These are phyloP conservation scores for Cornus florida DNA, from an alignment of 148 eudicot genomes.

Conservation along the genomic window DNA sequence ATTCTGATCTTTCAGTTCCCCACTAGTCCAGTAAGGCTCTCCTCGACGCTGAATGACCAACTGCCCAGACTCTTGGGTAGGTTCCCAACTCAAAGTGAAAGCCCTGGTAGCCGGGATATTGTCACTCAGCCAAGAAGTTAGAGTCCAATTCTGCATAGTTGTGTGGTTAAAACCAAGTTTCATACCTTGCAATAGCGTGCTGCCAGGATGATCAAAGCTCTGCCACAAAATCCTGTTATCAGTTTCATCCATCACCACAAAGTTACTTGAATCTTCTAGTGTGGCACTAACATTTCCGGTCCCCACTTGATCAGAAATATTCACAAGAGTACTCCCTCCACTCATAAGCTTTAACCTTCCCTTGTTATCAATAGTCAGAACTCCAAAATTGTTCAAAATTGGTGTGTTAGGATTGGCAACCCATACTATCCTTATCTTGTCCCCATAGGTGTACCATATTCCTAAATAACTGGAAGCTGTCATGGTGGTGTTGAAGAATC, in stretches of 20 bases:
- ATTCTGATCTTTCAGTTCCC: background rate
- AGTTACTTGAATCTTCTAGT: constrained; percentile 21
- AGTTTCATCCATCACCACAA: constrained; percentile 14
- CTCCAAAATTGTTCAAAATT: background rate
- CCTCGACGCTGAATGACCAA: constrained; percentile 14
- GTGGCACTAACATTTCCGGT: background rate
- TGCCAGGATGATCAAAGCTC: constrained; percentile 20
- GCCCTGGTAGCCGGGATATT: constrained; percentile 3
- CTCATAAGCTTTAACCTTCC: constrained; percentile 9
- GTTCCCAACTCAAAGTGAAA: constrained; percentile 17
- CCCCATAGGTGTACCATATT: constrained; percentile 18
- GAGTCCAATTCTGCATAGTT: constrained; percentile 8
- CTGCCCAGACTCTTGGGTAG: background rate
- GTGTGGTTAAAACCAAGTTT: constrained; percentile 3
- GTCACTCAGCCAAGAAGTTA: constrained; percentile 18
- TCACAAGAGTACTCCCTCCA: constrained; percentile 8
- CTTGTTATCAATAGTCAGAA: constrained; percentile 3
- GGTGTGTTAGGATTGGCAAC: constrained; percentile 22
- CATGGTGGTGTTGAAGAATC: background rate
- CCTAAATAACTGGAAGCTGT: constrained; percentile 2
- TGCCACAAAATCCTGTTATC: constrained; percentile 12
- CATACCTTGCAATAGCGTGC: constrained; percentile 8
- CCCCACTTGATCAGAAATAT: constrained; percentile 8
- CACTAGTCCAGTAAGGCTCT: constrained; percentile 21
- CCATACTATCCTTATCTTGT: constrained; percentile 14